Evolutionary conservation across 768 basidiomycete species (phyloP).

Genomic region (Lentinula raphanica): DNA sequence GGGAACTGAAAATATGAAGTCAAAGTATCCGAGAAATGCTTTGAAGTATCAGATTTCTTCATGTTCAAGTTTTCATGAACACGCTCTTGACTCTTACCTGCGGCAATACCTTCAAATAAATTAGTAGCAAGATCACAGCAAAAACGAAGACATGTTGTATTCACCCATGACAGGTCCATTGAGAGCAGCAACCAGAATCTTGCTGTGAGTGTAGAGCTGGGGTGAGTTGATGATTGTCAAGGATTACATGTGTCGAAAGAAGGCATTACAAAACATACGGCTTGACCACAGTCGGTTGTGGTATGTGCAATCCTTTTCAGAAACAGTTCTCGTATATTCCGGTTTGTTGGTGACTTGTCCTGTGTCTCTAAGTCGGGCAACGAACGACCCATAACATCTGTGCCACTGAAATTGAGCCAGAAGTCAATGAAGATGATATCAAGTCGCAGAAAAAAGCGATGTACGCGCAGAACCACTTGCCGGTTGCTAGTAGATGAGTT

Average conservation of each 20-base stretch:
- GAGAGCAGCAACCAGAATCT: conserved; percentile 64
- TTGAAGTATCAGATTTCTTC: background rate
- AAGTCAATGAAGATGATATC: background rate
- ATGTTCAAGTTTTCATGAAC: background rate
- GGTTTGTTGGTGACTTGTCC: conserved; percentile 3
- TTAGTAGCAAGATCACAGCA: background rate
- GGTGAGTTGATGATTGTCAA: too few relatives aligned
- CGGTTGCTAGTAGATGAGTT: conserved; percentile 42
- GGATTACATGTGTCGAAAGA: background rate
- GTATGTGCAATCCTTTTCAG: conserved; percentile 39
- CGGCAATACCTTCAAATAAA: conserved; percentile 51
- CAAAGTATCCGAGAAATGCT: conserved; percentile 70
- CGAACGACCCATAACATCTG: conserved; percentile 41
- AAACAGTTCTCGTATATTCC: conserved; percentile 41
- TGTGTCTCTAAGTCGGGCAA: conserved; percentile 6
- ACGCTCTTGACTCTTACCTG: conserved; percentile 33
- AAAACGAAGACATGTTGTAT: background rate
- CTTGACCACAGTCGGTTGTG: conserved; percentile 57
- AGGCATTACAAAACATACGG: conserved; percentile 40
- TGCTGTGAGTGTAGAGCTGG: conserved; percentile 67
- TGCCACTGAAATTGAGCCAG: conserved; percentile 48
- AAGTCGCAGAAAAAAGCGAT: conserved; percentile 16
- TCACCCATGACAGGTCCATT: conserved; percentile 76
- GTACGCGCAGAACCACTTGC: conserved; percentile 73
- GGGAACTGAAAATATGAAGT: conserved; percentile 67